Evolutionary conservation across 768 basidiomycete genomes (phyloP), one percentile per base, ranked within the genome.

Genomic region (Kwoniella bestiolae): DNA sequence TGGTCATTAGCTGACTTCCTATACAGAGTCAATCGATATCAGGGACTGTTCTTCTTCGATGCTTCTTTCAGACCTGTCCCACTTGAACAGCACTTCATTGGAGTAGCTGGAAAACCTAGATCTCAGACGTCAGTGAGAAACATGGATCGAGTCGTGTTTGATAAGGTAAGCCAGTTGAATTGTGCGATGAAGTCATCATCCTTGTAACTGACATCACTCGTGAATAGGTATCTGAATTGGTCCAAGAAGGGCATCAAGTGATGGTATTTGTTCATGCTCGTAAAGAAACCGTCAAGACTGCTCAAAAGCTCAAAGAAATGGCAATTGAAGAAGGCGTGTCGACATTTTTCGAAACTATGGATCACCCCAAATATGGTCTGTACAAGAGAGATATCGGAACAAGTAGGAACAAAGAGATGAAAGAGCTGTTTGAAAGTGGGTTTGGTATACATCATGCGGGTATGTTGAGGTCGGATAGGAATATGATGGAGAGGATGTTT

Each of bases 261-360:
- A 98, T 99, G 94, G 94, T 99, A 0, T 99, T 99, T 75, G 96
- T 99, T 8, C 96, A 99, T 80, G 92, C 96, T 14, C 86, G 96
- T 31, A 98, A 96, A 82, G 96, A 98, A 77, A 99, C 96, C 0
- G 96, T 98, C 57, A 96, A 95, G 78, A 87, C 91, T 0, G 94
- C 94, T 0, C 83, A 88, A 74, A 86, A 85, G 9, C 84, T 99
- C 26, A 87, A 87, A 63, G 96, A 98, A 66, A 84, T 89, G 62
- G 88, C 92, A 3, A 68, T 86, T 3, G 77, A 84, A 16, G 91
- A 96, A 65, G 91, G 90, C 2, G 85, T 84, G 51, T 74, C 85
- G 14, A 91, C 91, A 32, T 86, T 91, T 45, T 96, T 95, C 79
- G 90, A 86, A 63, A 90, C 90, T 65, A 84, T 87, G 73, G 89